Base-by-base conservation (phyloP, 2,329 filamentous ascomycete genomes). In the Fusarium sp. region DNA sequence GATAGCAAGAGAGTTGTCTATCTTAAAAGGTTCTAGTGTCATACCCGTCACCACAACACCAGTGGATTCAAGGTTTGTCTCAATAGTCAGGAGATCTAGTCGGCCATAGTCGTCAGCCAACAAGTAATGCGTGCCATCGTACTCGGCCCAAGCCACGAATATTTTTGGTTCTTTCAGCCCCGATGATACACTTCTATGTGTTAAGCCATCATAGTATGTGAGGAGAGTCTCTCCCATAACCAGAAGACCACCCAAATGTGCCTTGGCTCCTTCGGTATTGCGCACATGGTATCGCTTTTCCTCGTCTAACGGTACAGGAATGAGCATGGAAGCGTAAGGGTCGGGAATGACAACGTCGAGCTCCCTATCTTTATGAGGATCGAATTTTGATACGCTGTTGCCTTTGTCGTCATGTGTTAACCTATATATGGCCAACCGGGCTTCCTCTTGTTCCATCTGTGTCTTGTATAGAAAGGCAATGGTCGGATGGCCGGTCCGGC, bases 21-120 rank as follows among this genome's bases (percentile, higher is more conserved):
- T 78, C 24, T 63, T 71, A 39, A 80, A 61, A 4, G 77, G 69
- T 49, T 88, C 85, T 20, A 97, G 83, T 53, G 89, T 86, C 85
- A 96, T 91, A 21, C 87, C 87, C 15, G 86, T 87, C 0, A 97
- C 92, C 17, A 89, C 86, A 7, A 88, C 86, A 5, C 87, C 83
- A 6, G 86, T 83, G 5, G 92, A 81, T 20, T 91, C 80, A 10
- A 96, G 82, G 11, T 85, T 81, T 3, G 93, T 84, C 15, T 91
- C 78, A 14, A 99, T 87, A 76, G 93, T 93, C 36, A 99, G 81
- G n/a, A 97, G 82, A 74, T 95, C 94, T 23, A 99, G 78, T 48
- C 86, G 87, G 17, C 96, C 95, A 74, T 96, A 97, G 71, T 97
- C 94, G 75, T 99, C 96, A 2, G 91, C 94, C 4, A 99, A 81